Conservation (phyloP, 73 alveolate genomes). For the Symbiodinium natans region DNA sequence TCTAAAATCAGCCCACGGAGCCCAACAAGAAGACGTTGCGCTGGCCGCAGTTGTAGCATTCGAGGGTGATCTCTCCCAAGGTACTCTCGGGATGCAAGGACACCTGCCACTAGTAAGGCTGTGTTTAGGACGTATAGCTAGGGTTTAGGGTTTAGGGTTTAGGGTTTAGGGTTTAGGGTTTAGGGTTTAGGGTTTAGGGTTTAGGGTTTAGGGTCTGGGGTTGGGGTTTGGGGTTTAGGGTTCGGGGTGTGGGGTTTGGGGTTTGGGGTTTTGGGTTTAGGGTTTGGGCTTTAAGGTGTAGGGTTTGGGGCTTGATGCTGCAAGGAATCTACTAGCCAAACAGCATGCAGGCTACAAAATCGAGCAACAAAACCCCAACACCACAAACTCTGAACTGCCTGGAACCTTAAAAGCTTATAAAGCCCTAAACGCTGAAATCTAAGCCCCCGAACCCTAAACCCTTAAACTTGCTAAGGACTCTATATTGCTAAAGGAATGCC, state of each 20-base stretch:
- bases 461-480: too few species aligned
- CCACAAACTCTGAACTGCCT: too few species aligned
- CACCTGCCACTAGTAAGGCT: constrained; percentile 48
- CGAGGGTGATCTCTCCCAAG: constrained; percentile 97
- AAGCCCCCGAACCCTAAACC: too few species aligned
- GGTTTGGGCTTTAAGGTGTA: neutral
- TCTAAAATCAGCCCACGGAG: too few species aligned
- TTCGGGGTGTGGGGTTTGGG: too few species aligned
- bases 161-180: neutral
- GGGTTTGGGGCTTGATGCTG: neutral
- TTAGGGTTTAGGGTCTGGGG: neutral
- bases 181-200: neutral
- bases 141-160: too few species aligned
- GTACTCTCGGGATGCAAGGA: constrained; percentile 97
- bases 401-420: too few species aligned
- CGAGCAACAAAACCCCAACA: too few species aligned
- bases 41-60: constrained; percentile 98
- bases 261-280: neutral
- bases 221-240: neutral
- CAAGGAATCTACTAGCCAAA: too few species aligned
- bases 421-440: too few species aligned
- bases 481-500: too few species aligned
- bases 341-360: too few species aligned
- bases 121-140: neutral
- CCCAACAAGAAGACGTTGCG: constrained; percentile 98